phyloP scores from a whole-genome alignment of 1,284 basidiomycete genomes.

The Waitea zeae region DNA sequence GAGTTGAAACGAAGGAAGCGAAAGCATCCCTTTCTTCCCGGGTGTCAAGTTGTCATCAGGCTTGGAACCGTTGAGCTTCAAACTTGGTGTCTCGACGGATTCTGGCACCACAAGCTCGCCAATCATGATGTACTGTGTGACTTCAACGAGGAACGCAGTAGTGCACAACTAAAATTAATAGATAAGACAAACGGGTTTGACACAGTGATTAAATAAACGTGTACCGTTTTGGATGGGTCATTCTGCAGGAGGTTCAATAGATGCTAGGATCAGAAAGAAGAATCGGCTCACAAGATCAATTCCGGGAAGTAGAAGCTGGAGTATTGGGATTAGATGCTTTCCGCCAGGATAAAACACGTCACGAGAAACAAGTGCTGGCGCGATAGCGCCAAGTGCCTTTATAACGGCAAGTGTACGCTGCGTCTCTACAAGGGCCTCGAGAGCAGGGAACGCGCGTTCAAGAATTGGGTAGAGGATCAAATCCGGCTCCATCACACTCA shows the following conservation, averaged over 20 bases:
- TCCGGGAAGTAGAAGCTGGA: slow-evolving; percentile 78
- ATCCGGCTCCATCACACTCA: slow-evolving; percentile 77
- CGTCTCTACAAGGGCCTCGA: slow-evolving; percentile 82
- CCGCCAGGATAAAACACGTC: slow-evolving; percentile 66
- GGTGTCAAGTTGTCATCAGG: background rate
- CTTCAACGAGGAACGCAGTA: slow-evolving; percentile 59
- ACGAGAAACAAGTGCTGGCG: slow-evolving; percentile 64
- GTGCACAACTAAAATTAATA: slow-evolving; percentile 48
- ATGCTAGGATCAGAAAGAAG: slow-evolving; percentile 3
- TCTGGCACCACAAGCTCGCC: slow-evolving; percentile 40
- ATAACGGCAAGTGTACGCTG: slow-evolving; percentile 77
- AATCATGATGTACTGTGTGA: slow-evolving; percentile 71
- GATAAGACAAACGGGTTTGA: too few species aligned
- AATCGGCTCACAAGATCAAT: slow-evolving; percentile 51
- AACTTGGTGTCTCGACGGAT: background rate
- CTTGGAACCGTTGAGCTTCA: background rate
- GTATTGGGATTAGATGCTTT: slow-evolving; percentile 67
- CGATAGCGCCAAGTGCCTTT: slow-evolving; percentile 69
- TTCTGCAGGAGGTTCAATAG: slow-evolving; percentile 26
- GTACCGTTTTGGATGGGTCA: slow-evolving; percentile 80
- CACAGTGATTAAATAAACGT: slow-evolving; percentile 1
- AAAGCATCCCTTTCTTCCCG: background rate
- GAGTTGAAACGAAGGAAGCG: slow-evolving; percentile 2
- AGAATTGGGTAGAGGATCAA: slow-evolving; percentile 75
- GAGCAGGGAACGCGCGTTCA: slow-evolving; percentile 72